phyloP scores from a whole-genome alignment of 345 rosid species.

The Eucalyptus paniculata region DNA sequence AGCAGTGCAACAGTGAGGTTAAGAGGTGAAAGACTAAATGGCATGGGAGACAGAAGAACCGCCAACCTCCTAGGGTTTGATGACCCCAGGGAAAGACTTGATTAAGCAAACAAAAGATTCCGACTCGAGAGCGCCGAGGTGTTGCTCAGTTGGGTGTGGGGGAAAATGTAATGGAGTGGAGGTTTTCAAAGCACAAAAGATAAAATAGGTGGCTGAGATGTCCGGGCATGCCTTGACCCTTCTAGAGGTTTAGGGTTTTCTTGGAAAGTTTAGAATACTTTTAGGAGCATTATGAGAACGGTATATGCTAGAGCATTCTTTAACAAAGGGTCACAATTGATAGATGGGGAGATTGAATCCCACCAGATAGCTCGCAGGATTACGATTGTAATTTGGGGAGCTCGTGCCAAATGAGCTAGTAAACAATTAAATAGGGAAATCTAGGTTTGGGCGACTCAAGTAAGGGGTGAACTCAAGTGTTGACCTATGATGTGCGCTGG shows the following conservation, averaged over 20 bases:
- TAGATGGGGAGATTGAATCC: neutral
- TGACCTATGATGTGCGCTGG: neutral
- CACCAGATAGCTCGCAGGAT: neutral
- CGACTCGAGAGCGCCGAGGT: neutral
- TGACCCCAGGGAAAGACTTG: neutral
- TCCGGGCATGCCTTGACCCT: neutral
- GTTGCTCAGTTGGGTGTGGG: neutral
- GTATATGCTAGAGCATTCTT: neutral
- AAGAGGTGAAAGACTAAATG: neutral
- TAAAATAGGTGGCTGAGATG: neutral
- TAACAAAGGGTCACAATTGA: neutral
- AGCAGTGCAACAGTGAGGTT: neutral
- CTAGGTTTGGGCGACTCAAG: neutral
- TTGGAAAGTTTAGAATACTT: neutral
- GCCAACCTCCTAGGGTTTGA: neutral
- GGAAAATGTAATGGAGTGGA: neutral
- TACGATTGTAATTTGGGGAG: neutral
- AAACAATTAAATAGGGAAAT: neutral
- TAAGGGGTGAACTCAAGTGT: neutral
- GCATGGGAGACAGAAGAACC: neutral
- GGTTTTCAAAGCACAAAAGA: neutral
- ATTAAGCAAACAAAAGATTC: neutral
- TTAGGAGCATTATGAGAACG: neutral
- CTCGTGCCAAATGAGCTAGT: neutral
- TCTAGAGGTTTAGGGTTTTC: neutral